Base-by-base conservation (phyloP, 495 filamentous ascomycete species). In the Talaromyces wortmannii region DNA sequence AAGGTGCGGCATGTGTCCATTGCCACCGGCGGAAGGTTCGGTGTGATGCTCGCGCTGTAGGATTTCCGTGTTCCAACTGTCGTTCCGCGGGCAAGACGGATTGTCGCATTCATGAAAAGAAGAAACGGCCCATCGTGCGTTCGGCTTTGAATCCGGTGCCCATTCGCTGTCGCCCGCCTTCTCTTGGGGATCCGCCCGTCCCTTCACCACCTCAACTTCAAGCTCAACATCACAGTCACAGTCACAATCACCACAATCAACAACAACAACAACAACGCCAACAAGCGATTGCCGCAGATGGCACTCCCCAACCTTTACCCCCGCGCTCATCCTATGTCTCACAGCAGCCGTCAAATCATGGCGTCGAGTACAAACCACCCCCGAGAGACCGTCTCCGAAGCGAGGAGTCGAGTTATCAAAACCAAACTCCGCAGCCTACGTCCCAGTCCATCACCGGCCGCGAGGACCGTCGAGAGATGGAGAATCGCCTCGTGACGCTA, bases 21-120 rank as follows among this genome's bases (percentile, higher is more conserved):
- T 77, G 74, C 48, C 74, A 77, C 62, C 71, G 74, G 52, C 73
- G 74, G 56, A 77, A 77, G 61, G 73, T 77, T 50, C 73, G 72
- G 60, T 77, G 74, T 51, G 74, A 77, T 63, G 72, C 74, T 44
- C 72, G 73, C 49, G 31, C 67, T 12, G 73, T 77, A 48, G 74
- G 74, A 43, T 56, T 71, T 3, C 74, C 74, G 5, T 77, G 74
- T 55, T 71, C 72, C 36, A 76, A 77, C 56, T 77, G 74, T 58
- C 72, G 71, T 49, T 64, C 70, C 33, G 71, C 71, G 42, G 72
- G 72, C 45, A 77, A 73, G 55, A 36, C 59, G n/a, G 74, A 77
- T 57, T 77, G 74, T 46, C 72, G 68, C 43, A 75, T 77, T 44
- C 74, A 77, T 53, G 74, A 77, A 56, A 77, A 77, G 62, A 76